Percentiles rank a stretch among this genome's conserved stretches.
Evolutionary conservation across 345 rosid species (phyloP).

Genomic region (Arabidopsis thaliana): TAIR10.1 NC_003070.9:22539001-22539500

Average conservation of each 20-base stretch:
- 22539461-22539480: constrained; percentile 36
- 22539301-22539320: constrained; percentile 46
- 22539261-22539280: constrained; percentile 46
- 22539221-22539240: constrained; percentile 43
- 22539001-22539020: constrained; percentile 33
- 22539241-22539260: constrained; percentile 41
- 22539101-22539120: constrained; percentile 42
- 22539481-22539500: constrained; percentile 22
- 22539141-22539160: constrained; percentile 23
- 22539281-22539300: constrained; percentile 44
- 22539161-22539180: constrained; percentile 35
- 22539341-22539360: constrained; percentile 42
- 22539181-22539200: constrained; percentile 42
- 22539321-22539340: constrained; percentile 47
- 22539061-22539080: constrained; percentile 43
- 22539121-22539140: constrained; percentile 47
- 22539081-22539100: constrained; percentile 39
- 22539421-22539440: constrained; percentile 46
- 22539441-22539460: constrained; percentile 40
- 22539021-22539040: constrained; percentile 42
- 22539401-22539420: constrained; percentile 51
- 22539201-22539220: constrained; percentile 35
- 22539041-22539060: constrained; percentile 45
- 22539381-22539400: constrained; percentile 51
- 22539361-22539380: constrained; percentile 47